Percentiles rank a stretch among this genome's conserved stretches.
These are phyloP conservation scores for Globisporangium parvum DNA, from an alignment of 352 stramenopile species.

Conservation along the genomic window DNA sequence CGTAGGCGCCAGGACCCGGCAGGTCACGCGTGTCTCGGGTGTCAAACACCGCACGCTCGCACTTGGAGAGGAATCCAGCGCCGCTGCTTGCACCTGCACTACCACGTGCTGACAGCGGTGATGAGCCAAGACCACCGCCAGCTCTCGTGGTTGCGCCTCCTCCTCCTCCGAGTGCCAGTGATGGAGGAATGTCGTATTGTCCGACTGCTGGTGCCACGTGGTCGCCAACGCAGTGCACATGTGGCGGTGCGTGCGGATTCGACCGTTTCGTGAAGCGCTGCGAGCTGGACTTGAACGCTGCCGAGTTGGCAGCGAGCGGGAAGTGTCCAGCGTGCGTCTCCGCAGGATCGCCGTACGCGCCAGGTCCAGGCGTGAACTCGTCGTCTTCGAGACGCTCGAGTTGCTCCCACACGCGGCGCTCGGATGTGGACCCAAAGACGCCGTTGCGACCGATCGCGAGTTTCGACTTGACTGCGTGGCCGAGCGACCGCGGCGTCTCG, in stretches of 20 bases:
- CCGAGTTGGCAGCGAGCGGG: slow-evolving; percentile 29
- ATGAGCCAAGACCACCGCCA: background rate
- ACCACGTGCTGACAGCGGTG: slow-evolving; percentile 9
- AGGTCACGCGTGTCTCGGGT: slow-evolving; percentile 30
- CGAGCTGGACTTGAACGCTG: slow-evolving; percentile 57
- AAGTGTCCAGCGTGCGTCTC: slow-evolving; percentile 31
- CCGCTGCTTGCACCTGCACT: background rate
- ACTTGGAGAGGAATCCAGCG: slow-evolving; percentile 36
- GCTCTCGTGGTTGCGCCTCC: background rate
- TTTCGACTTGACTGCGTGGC: slow-evolving; percentile 38
- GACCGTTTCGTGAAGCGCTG: slow-evolving; percentile 35
- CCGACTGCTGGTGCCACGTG: slow-evolving; percentile 35
- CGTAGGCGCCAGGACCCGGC: slow-evolving; percentile 47
- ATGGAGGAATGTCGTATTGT: slow-evolving; percentile 36
- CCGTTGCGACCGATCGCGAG: slow-evolving; percentile 55
- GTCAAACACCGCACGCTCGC: slow-evolving; percentile 38
- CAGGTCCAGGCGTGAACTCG: slow-evolving; percentile 45
- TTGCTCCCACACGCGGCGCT: slow-evolving; percentile 63
- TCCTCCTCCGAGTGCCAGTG: background rate
- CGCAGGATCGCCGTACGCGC: slow-evolving; percentile 33
- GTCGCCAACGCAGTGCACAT: slow-evolving; percentile 46
- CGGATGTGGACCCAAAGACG: slow-evolving; percentile 68
- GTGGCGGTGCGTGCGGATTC: slow-evolving; percentile 36
- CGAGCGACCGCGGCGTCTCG: slow-evolving; percentile 56
- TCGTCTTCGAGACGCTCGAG: slow-evolving; percentile 41